phyloP scores from a whole-genome alignment of 345 rosid species.

The Pistacia atlantica region DNA sequence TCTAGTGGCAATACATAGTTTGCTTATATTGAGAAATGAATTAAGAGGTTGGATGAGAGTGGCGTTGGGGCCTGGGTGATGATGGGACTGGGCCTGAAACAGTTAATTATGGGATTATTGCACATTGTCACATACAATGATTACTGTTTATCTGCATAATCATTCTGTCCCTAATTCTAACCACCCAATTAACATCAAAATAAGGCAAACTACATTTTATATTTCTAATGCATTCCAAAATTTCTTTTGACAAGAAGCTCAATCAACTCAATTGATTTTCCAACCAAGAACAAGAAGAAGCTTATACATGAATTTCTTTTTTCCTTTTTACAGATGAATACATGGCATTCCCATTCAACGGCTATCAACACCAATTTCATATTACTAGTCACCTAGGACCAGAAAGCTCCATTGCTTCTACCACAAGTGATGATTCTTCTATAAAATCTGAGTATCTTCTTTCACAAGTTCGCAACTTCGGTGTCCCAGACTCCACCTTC shows the following conservation, averaged over 20 bases:
- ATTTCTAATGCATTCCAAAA: conserved; percentile 7
- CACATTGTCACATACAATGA: no score
- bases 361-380: conserved; percentile 33
- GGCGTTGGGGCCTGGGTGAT: no score
- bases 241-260: conserved; percentile 16
- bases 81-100: no score
- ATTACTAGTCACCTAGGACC: conserved; percentile 68
- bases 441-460: conserved; percentile 73
- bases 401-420: conserved; percentile 97
- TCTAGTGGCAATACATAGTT: no score
- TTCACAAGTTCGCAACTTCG: conserved; percentile 48
- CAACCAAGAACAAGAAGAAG: conserved; percentile 18
- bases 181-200: no score
- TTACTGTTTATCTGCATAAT: no score
- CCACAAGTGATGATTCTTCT: conserved; percentile 86
- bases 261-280: conserved; percentile 22
- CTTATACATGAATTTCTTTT: conserved; percentile 29
- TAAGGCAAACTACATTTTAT: background rate
- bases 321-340: conserved; percentile 52
- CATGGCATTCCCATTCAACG: conserved; percentile 32
- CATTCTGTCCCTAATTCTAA: no score
- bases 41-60: no score
- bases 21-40: no score
- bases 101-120: no score
- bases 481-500: conserved; percentile 42